Percentiles rank a stretch among this genome's conserved stretches.
Conservation (phyloP, 305 asterid species). For the Fraxinus albicans region DNA sequence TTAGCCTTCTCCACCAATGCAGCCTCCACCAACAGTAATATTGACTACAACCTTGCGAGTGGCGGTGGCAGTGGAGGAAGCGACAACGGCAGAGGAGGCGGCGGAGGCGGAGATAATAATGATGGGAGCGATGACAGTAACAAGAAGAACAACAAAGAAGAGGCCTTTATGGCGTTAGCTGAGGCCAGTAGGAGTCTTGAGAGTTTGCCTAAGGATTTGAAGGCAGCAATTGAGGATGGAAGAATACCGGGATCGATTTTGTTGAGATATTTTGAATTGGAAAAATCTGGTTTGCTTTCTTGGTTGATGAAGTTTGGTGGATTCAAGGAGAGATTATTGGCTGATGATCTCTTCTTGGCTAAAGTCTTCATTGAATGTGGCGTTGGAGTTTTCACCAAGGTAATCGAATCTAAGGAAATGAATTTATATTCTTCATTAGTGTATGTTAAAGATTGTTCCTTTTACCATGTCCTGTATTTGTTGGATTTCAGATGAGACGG, state of each 20-base stretch:
- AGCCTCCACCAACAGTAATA: constrained; percentile 29
- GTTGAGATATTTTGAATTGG: constrained; percentile 61
- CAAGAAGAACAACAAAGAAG: constrained; percentile 54
- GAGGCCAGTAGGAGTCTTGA: constrained; percentile 78
- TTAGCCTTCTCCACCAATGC: constrained; percentile 27
- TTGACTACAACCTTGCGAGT: constrained; percentile 24
- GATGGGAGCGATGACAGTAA: constrained; percentile 38
- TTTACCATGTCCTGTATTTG: not conserved
- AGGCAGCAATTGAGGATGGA: constrained; percentile 72
- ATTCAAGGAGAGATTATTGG: constrained; percentile 89
- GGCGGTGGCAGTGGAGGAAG: constrained; percentile 34
- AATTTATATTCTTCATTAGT: not conserved
- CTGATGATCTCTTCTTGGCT: constrained; percentile 90
- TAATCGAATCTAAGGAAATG: constrained; percentile 18
- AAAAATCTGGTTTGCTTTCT: constrained; percentile 58
- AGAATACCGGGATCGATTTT: constrained; percentile 69
- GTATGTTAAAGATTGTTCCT: not conserved
- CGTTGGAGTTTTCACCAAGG: constrained; percentile 94
- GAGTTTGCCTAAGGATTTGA: constrained; percentile 79
- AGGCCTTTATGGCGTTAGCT: constrained; percentile 71
- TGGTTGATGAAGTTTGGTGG: constrained; percentile 84
- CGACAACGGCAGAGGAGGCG: constrained; percentile 40
- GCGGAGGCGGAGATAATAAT: constrained; percentile 22
- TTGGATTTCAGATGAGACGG: not conserved
- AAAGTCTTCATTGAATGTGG: constrained; percentile 88